Base-by-base conservation (phyloP, 257 asterid genomes). In the Solanum virginianum region DNA sequence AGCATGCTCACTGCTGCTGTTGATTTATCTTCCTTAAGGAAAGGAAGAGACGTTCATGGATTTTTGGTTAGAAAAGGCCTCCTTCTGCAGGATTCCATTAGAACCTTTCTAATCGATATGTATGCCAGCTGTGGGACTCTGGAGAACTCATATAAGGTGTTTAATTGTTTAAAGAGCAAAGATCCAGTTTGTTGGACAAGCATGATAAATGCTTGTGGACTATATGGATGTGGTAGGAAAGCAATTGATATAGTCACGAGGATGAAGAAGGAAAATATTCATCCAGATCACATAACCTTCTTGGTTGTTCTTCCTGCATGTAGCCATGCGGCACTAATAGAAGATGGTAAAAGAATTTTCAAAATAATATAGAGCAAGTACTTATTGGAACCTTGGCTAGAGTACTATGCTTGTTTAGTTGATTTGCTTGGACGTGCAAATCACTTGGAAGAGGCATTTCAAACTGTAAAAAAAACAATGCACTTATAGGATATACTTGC, bases 401-500 rank as follows among this genome's bases (percentile, higher is more conserved):
- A 96, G 87, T 98, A 96, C 89, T 94, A 91, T 71, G 92, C 91
- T 55, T 93, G 95, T 88, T 36, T 95, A 87, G 98, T 95, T 54
- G 99, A 95, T 90, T 91, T 94, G 80, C 93, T 96, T 84, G 98
- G 97, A 24, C 96, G 97, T 68, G 97, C 97, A 62, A 96, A 96
- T 90, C 88, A 86, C 55, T 83, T 95, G 84, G 91, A 91, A 41
- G 98, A 93, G 88, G 97, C 98, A 20, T 90, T 89, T 60, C 88
- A 91, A 36, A 89, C 91, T 41, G 86, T 92, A n/a, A n/a, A n/a
- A 15, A 75, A 87, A 77, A 82, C 79, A 81, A 95, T 92, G 98
- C 88, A 90, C 82, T 59, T 39, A 57, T 90, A 88, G 89, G 93
- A 96, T 17, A 91, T 93, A 18, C 66, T 93, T 71, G 90, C 93